Evolutionary conservation across 176 grass and related monocot genomes (phyloP), one percentile per base, ranked within the genome.

Genomic region (Alloteropsis semialata): DNA sequence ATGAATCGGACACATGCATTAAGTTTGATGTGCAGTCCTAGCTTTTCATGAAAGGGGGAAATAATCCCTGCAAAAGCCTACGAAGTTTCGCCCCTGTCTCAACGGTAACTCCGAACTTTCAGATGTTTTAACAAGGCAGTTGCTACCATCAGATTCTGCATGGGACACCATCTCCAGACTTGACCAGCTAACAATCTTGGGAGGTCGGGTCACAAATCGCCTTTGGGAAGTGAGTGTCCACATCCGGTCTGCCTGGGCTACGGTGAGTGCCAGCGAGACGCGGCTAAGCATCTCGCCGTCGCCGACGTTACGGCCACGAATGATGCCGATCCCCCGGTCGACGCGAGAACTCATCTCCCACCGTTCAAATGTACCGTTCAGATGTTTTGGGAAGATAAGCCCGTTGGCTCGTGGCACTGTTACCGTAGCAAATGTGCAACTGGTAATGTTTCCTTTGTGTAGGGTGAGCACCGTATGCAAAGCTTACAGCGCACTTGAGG

Each of bases 221-320:
- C 55, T 58, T 58, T 58, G 3, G n/a, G n/a, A 4, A 32, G 43
- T 62, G 86, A 51, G 56, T 13, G 65, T 88, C 86, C 3, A 74
- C 74, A 36, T 88, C 80, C 5, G 44, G 0, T 3, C 6, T 4
- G 34, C 5, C 72, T 54, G 54, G 63, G 10, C 72, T 54, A 27
- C 63, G 54, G 65, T 19, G 24, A 34, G 64, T 32, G 65, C 80
- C 73, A 78, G 65, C 80, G 6, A 34, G 73, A 32, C 58, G 32
- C 64, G 72, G 72, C 72, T 24, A 61, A 70, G 64, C 10, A 61
- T 5, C 77, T 75, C 69, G 55, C 58, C 77, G 29, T 74, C 36
- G 84, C 25, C 29, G 86, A 88, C 5, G 86, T 27, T 72, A 88
- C 80, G 30, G 80, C 79, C 65, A 63, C 74, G 43, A 39, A 65